Conservation (phyloP, 129 eudicot genomes). For the Calendula officinalis region DNA sequence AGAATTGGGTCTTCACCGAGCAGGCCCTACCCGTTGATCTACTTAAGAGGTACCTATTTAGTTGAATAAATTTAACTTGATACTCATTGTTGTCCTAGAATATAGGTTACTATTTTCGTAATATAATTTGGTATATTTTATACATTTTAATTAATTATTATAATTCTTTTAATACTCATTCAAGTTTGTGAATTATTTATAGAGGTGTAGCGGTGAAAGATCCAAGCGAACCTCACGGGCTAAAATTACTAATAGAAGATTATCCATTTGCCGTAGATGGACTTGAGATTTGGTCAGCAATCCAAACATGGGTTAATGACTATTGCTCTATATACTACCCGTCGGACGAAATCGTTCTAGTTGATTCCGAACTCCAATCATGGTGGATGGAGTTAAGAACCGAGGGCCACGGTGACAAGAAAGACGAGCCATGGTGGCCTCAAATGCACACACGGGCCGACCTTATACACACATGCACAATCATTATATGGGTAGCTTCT, state of each 20-base stretch:
- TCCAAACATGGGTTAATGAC: conserved; percentile 43
- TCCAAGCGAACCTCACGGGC: conserved; percentile 37
- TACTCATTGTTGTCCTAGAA: no score
- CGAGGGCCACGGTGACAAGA: conserved; percentile 58
- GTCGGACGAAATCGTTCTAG: conserved; percentile 35
- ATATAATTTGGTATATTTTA: no score
- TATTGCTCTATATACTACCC: conserved; percentile 45
- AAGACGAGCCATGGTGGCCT: conserved; percentile 55
- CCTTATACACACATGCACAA: conserved; percentile 42
- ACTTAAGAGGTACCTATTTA: conserved; percentile 49
- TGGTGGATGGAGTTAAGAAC: conserved; percentile 53
- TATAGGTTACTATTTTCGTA: not conserved
- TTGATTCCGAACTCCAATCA: conserved; percentile 43
- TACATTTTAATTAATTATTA: no score
- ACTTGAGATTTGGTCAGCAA: conserved; percentile 58
- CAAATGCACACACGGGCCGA: conserved; percentile 38
- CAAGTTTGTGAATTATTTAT: not conserved
- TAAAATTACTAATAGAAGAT: conserved; percentile 43
- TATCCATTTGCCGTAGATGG: conserved; percentile 61
- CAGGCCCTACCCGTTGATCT: conserved; percentile 82
- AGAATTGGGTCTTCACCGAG: conserved; percentile 70
- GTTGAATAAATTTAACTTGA: no score
- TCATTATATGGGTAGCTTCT: conserved; percentile 57
- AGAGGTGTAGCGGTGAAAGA: conserved; percentile 52
- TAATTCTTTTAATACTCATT: no score